phyloP scores from a whole-genome alignment of 192 early-diverging fungal species.

The Coemansia umbellata region DNA sequence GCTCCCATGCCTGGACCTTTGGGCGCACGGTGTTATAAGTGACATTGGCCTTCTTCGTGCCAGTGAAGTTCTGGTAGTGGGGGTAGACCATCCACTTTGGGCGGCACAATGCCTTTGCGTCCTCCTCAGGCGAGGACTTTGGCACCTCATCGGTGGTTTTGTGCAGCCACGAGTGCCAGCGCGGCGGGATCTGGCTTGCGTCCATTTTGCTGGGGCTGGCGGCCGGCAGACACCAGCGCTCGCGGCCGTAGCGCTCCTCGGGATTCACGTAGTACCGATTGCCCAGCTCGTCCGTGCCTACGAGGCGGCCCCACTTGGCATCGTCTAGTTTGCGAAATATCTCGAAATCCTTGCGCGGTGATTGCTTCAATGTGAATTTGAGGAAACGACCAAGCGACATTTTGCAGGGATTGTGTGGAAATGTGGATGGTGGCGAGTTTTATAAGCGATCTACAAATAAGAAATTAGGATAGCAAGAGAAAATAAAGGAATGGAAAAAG shows the following conservation, averaged over 20 bases:
- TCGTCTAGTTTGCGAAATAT: conserved; percentile 50
- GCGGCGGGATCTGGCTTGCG: conserved; percentile 64
- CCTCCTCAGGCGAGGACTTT: conserved; percentile 17
- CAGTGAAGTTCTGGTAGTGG: conserved; percentile 49
- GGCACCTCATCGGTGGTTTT: conserved; percentile 44
- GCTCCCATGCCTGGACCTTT: conserved; percentile 45
- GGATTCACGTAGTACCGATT: conserved; percentile 75
- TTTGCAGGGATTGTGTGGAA: neutral
- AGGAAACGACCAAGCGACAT: conserved; percentile 48
- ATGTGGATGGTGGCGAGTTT: neutral
- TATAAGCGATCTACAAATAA: neutral
- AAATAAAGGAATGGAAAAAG: neutral
- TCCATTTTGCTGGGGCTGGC: conserved; percentile 49
- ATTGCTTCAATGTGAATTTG: conserved; percentile 34
- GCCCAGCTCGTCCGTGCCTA: conserved; percentile 69
- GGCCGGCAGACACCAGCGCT: conserved; percentile 72
- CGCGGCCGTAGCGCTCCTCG: conserved; percentile 72
- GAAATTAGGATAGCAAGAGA: neutral
- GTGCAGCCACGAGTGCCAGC: conserved; percentile 62
- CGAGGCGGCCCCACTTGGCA: conserved; percentile 63
- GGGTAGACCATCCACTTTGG: conserved; percentile 50
- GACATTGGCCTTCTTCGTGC: conserved; percentile 40
- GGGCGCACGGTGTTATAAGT: conserved; percentile 51
- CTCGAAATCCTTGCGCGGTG: conserved; percentile 47
- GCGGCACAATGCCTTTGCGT: conserved; percentile 18